Base-by-base conservation (phyloP, 83 land plant species). In the Thuja plicata region DNA sequence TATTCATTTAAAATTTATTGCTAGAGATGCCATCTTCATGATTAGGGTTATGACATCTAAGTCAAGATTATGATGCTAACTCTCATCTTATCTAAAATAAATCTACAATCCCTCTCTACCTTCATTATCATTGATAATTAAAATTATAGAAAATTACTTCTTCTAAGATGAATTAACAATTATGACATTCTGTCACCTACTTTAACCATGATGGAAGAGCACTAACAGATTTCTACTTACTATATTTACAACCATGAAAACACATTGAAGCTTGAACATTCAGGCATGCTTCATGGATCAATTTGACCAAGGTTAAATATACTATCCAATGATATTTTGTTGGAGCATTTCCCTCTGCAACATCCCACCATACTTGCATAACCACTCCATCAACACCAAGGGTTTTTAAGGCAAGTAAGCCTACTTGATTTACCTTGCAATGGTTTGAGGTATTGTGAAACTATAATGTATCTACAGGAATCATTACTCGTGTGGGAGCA, bases 311-410 rank as follows among this genome's bases (percentile, higher is more conserved):
- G 13, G 89, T 70, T 35, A 91, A 90, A 88, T 96, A 96, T 86
- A 89, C 92, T 6, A 93, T 88, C 95, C 95, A 96, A 7, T 96
- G 87, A 84, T 91, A 93, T 32, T 91, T 88, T 48, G 90, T 93
- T 52, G 87, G 88, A 6, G 87, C 89, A 84, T 94, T 92, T 43
- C 89, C 92, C 89, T 96, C 96, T 5, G 80, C 96, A 13, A 94
- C 34, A 37, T 95, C 97, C 97, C 97, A 96, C 92, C 92, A 96
- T 8, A 96, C 88, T 17, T 96, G 95, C 32, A 96, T 88, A 89
- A 93, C 95, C 30, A 96, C 97, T 17, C 97, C 97, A 82, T 92
- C 92, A 35, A 93, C 95, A 2, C 97, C 97, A 46, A 96, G 70
- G 4, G 95, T 91, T 84, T 94, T 94, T 82, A 96, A 83, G 34